These are phyloP conservation scores for Climacium dendroides DNA, from an alignment of 225 moss, liverwort and hornwort species.

Conservation along the genomic window DNA sequence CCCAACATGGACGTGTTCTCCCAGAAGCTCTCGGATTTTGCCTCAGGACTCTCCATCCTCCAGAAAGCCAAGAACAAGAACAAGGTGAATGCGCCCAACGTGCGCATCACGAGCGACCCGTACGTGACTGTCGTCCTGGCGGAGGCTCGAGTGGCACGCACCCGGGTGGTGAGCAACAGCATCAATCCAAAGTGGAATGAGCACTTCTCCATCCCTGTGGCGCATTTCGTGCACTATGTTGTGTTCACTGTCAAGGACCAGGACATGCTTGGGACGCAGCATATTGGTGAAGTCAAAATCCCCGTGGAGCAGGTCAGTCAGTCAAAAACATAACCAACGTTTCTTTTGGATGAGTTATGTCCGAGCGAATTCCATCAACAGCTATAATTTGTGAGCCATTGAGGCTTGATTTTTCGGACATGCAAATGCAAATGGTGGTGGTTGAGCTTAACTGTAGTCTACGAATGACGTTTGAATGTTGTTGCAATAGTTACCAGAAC, in stretches of 20 bases:
- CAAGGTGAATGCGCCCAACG: conserved; percentile 28
- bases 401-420: not conserved
- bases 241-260: conserved; percentile 79
- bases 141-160: conserved; percentile 77
- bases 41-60: conserved; percentile 55
- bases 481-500: not conserved
- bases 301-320: conserved; percentile 25
- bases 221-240: conserved; percentile 50
- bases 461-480: not conserved
- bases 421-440: not conserved
- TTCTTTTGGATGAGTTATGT: not conserved
- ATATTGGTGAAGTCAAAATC: conserved; percentile 79
- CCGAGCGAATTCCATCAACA: not conserved
- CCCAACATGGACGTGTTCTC: conserved; percentile 95
- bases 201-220: conserved; percentile 73
- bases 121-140: conserved; percentile 74
- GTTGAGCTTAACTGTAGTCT: not conserved
- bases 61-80: conserved; percentile 26
- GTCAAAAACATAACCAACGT: not conserved
- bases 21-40: conserved; percentile 59
- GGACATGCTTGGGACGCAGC: conserved; percentile 82
- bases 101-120: conserved; percentile 84
- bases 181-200: conserved; percentile 73
- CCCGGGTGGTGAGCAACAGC: conserved; percentile 69
- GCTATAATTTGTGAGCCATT: not conserved